A percentile compares a stretch with the other conserved stretches of the same genome.
These are phyloP conservation scores for Hemisphaericaspora xylanilytica DNA, from an alignment of 1,139 yeast species.

Conservation along the genomic window DNA sequence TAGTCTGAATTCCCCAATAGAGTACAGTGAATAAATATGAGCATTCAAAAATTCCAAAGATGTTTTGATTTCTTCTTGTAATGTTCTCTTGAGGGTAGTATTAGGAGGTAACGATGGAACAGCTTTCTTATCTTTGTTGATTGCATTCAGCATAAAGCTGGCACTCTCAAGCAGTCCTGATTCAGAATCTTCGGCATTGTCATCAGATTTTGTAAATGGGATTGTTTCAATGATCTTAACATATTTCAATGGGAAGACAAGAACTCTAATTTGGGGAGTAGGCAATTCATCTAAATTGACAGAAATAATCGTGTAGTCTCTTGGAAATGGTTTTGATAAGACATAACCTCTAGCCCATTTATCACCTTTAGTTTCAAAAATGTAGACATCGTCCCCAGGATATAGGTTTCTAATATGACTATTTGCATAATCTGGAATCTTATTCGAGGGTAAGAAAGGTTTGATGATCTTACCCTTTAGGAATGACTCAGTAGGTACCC, in stretches of 20 bases:
- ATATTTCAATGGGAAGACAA: conserved; percentile 60
- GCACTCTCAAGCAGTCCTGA: neutral
- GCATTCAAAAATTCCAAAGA: conserved; percentile 57
- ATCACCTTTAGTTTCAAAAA: conserved; percentile 64
- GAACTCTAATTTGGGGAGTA: conserved; percentile 48
- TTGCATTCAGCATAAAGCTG: conserved; percentile 1
- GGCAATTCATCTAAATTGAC: conserved; percentile 64
- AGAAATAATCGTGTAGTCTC: conserved; percentile 62
- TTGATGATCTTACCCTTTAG: conserved; percentile 52
- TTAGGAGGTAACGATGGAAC: conserved; percentile 53
- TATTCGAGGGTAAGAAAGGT: conserved; percentile 62
- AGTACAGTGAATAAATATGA: conserved; percentile 67
- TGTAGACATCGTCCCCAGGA: conserved; percentile 79
- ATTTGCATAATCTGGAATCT: conserved; percentile 40
- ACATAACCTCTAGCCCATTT: conserved; percentile 84
- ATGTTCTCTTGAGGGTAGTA: conserved; percentile 27
- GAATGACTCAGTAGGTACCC: conserved; percentile 41
- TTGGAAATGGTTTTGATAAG: conserved; percentile 61
- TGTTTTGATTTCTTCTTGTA: conserved; percentile 57
- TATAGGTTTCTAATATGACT: conserved; percentile 53
- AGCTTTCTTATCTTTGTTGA: conserved; percentile 16
- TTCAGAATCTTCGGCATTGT: conserved; percentile 2
- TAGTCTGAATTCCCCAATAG: conserved; percentile 64
- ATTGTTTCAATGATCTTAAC: conserved; percentile 37
- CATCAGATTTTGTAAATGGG: conserved; percentile 28